phyloP scores from a whole-genome alignment of 306 rosid genomes.

The Malus sieversii region DNA sequence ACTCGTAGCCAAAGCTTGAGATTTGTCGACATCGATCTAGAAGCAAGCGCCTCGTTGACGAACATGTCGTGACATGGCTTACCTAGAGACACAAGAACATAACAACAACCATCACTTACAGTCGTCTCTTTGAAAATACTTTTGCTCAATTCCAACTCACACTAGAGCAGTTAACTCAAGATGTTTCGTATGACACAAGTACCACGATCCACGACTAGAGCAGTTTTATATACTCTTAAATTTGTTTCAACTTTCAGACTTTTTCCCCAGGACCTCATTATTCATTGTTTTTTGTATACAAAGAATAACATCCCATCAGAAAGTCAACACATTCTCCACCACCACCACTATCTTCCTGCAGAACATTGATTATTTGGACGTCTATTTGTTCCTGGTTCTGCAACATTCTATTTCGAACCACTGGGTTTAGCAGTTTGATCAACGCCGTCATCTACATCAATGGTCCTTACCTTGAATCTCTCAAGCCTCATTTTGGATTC shows the following conservation, averaged over 20 bases:
- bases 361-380: background rate
- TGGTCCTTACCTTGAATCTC: conserved; percentile 29
- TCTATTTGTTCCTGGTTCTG: background rate
- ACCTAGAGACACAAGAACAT: no score
- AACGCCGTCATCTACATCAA: conserved; percentile 1
- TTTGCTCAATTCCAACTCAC: no score
- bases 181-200: no score
- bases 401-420: background rate
- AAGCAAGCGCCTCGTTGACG: background rate
- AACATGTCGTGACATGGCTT: background rate
- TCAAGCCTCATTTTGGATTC: conserved; percentile 14
- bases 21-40: background rate
- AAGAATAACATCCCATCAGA: background rate
- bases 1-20: background rate
- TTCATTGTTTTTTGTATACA: background rate
- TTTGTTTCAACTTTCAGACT: no score
- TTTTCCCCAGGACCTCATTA: no score
- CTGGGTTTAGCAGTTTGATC: conserved; percentile 2
- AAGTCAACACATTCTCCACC: background rate
- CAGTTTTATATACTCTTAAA: no score
- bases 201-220: no score
- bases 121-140: no score
- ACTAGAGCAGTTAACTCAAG: background rate
- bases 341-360: background rate
- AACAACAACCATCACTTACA: no score